Conservation (phyloP, 176 grass and related monocot genomes). For the Paspalum notatum region DNA sequence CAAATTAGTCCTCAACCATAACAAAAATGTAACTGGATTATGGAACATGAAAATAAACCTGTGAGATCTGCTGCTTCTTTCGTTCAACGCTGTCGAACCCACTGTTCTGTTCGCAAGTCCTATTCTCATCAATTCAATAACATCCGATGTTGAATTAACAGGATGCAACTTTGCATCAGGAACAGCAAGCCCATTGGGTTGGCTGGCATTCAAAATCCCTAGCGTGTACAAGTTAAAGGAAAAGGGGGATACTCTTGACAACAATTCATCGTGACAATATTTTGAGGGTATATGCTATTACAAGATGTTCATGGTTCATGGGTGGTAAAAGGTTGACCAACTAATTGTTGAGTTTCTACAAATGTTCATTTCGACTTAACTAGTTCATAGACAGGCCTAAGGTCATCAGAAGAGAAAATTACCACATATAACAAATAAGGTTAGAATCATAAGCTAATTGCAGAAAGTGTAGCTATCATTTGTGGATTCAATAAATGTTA, state of each 20-base stretch:
- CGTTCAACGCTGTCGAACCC: slow-evolving; percentile 71
- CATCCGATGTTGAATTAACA: slow-evolving; percentile 69
- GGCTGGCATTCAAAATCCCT: slow-evolving; percentile 64
- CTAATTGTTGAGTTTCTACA: slow-evolving; percentile 26
- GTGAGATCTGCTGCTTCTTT: slow-evolving; percentile 96
- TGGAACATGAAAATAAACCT: slow-evolving; percentile 56
- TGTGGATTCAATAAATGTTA: not conserved
- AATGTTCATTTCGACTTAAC: not conserved
- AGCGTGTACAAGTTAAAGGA: slow-evolving; percentile 71
- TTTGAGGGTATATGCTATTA: slow-evolving; percentile 10
- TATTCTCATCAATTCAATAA: slow-evolving; percentile 73
- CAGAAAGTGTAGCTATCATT: not conserved
- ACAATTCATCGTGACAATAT: not conserved
- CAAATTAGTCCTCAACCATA: slow-evolving; percentile 31
- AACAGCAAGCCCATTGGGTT: slow-evolving; percentile 75
- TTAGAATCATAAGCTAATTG: slow-evolving; percentile 14
- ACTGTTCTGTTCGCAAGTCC: slow-evolving; percentile 69
- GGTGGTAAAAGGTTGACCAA: not conserved
- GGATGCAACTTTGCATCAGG: slow-evolving; percentile 77
- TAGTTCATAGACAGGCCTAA: not conserved
- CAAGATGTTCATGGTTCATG: not conserved
- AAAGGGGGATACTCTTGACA: slow-evolving; percentile 22
- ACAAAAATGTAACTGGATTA: slow-evolving; percentile 22
- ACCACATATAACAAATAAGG: slow-evolving; percentile 12
- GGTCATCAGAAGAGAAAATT: not conserved